These are phyloP conservation scores for Tetracladium marchalianum DNA, from an alignment of 495 filamentous ascomycete genomes.

Conservation along the genomic window DNA sequence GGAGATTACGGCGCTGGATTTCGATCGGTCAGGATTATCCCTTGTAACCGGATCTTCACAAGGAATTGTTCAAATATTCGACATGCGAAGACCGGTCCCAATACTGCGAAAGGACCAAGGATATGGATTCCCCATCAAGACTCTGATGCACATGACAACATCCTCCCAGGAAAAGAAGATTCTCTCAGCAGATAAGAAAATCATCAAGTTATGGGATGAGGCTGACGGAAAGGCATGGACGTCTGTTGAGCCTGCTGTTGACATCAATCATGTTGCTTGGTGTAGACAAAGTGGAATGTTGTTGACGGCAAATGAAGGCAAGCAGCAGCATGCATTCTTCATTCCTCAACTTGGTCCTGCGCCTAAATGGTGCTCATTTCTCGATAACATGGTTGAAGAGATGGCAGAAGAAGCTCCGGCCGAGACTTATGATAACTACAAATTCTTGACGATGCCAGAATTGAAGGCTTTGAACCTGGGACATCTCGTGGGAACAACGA, in stretches of 20 bases:
- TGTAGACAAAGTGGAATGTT: constrained; percentile 83
- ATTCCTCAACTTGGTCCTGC: constrained; percentile 89
- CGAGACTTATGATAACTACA: constrained; percentile 95
- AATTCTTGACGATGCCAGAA: constrained; percentile 84
- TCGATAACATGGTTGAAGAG: constrained; percentile 95
- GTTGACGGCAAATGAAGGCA: constrained; percentile 89
- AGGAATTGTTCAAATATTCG: constrained; percentile 86
- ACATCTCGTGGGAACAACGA: constrained; percentile 79
- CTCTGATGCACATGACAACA: constrained; percentile 73
- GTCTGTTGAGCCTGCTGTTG: constrained; percentile 87
- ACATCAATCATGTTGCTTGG: constrained; percentile 86
- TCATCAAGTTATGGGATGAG: constrained; percentile 95
- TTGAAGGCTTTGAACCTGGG: constrained; percentile 70
- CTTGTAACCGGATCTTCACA: constrained; percentile 81
- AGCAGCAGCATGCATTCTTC: constrained; percentile 88
- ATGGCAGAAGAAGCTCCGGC: constrained; percentile 73
- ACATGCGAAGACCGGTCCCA: constrained; percentile 80
- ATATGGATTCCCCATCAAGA: constrained; percentile 89
- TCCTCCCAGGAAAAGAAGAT: constrained; percentile 78
- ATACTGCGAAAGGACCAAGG: constrained; percentile 89
- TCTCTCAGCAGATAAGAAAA: constrained; percentile 82
- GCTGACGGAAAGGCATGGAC: constrained; percentile 79
- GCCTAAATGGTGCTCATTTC: constrained; percentile 90
- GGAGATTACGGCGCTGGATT: constrained; percentile 81
- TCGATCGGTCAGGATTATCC: constrained; percentile 73